A percentile compares a stretch with the other conserved stretches of the same genome.
These are phyloP conservation scores for Pseudozyma thailandica DNA, from an alignment of 1,284 basidiomycete genomes.

Conservation along the genomic window DNA sequence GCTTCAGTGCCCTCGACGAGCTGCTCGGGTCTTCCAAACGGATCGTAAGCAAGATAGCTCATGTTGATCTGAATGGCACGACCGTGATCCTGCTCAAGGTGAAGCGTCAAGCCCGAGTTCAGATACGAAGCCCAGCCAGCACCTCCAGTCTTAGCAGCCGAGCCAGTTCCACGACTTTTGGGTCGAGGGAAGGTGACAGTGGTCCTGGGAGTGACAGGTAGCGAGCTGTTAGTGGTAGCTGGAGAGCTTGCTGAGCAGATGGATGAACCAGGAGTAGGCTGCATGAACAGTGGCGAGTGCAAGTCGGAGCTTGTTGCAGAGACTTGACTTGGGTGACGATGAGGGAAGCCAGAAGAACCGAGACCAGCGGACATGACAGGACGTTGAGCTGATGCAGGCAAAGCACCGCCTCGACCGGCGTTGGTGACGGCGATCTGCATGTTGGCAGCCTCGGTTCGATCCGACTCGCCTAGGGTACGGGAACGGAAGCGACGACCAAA, in stretches of 20 bases:
- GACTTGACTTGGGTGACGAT: slow-evolving; percentile 26
- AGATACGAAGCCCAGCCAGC: slow-evolving; percentile 59
- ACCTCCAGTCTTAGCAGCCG: slow-evolving; percentile 16
- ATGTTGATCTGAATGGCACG: slow-evolving; percentile 36
- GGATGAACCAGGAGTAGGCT: slow-evolving; percentile 33
- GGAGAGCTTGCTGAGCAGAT: slow-evolving; percentile 34
- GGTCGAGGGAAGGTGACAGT: slow-evolving; percentile 21
- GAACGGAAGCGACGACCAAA: slow-evolving; percentile 51
- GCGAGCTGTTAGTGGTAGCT: slow-evolving; percentile 31
- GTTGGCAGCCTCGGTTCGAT: slow-evolving; percentile 16
- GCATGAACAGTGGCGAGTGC: slow-evolving; percentile 16
- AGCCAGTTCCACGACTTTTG: slow-evolving; percentile 30
- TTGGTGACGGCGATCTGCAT: slow-evolving; percentile 15
- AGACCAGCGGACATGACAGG: slow-evolving; percentile 7
- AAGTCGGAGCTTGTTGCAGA: slow-evolving; percentile 30
- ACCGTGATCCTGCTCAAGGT: slow-evolving; percentile 51
- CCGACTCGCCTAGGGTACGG: slow-evolving; percentile 48
- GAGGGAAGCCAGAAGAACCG: slow-evolving; percentile 1
- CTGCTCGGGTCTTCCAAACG: slow-evolving; percentile 53
- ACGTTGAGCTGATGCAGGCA: slow-evolving; percentile 7
- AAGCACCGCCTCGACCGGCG: slow-evolving; percentile 1
- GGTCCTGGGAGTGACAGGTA: slow-evolving; percentile 26
- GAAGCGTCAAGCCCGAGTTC: slow-evolving; percentile 51
- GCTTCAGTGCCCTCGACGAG: slow-evolving; percentile 33
- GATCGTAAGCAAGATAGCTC: slow-evolving; percentile 58